phyloP scores from a whole-genome alignment of 345 rosid species.

The Melaleuca quinquenervia region DNA sequence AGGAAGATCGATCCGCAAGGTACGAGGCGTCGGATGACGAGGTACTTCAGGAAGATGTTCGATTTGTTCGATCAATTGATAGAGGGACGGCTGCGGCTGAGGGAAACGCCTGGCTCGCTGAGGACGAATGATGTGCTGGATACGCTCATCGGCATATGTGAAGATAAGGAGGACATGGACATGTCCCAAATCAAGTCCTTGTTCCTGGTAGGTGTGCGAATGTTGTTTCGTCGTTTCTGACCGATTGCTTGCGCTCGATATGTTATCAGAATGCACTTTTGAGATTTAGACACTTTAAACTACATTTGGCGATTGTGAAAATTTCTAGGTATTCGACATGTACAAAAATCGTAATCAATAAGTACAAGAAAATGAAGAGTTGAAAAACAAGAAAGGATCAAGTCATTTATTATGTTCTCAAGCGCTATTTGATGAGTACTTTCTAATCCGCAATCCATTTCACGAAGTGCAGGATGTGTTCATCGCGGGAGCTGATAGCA shows the following conservation, averaged over 20 bases:
- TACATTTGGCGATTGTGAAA: too few relatives aligned
- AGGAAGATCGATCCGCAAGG: slow-evolving; percentile 30
- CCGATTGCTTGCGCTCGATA: not conserved
- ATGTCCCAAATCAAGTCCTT: not conserved
- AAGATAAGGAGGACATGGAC: slow-evolving; percentile 3
- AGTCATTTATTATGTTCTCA: not conserved
- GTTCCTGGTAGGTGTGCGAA: not conserved
- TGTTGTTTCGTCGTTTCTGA: not conserved
- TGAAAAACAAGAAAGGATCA: not conserved
- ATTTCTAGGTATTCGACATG: too few relatives aligned
- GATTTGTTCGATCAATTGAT: slow-evolving; percentile 9
- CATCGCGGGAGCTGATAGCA: slow-evolving; percentile 16
- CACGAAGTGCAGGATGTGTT: slow-evolving; percentile 7
- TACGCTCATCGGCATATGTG: slow-evolving; percentile 1
- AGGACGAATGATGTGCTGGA: slow-evolving; percentile 12
- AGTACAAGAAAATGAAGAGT: not conserved
- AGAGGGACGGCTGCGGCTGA: slow-evolving; percentile 1
- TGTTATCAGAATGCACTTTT: not conserved
- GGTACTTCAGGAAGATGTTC: not conserved
- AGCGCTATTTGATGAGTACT: not conserved
- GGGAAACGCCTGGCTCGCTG: not conserved
- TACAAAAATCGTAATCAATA: not conserved
- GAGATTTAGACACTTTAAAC: too few relatives aligned
- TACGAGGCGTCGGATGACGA: not conserved
- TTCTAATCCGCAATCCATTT: not conserved